Percentiles rank a stretch among this genome's conserved stretches.
Evolutionary conservation across 2,329 filamentous ascomycete genomes (phyloP).

Genomic region (Aspergillus fructus): DNA sequence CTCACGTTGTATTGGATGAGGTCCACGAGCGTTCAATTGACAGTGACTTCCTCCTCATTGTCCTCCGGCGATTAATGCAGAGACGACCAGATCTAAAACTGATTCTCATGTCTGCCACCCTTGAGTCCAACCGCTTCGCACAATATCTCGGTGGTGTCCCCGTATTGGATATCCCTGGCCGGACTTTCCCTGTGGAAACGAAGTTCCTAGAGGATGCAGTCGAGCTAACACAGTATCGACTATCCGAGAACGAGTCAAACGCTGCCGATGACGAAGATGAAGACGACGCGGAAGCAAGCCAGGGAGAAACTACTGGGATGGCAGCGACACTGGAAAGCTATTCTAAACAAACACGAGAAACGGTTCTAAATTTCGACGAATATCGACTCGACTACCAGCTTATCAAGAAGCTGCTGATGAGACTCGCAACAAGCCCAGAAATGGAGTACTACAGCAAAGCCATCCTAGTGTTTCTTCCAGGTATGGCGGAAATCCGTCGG

Average conservation of each 20-base stretch:
- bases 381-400: slow-evolving; percentile 89
- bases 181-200: slow-evolving; percentile 88
- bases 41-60: slow-evolving; percentile 91
- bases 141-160: slow-evolving; percentile 82
- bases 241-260: slow-evolving; percentile 59
- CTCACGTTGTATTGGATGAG: slow-evolving; percentile 94
- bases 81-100: slow-evolving; percentile 83
- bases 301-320: slow-evolving; percentile 54
- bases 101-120: slow-evolving; percentile 94
- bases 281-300: slow-evolving; percentile 49
- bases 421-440: slow-evolving; percentile 68
- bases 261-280: slow-evolving; percentile 46
- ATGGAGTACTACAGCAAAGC: slow-evolving; percentile 78
- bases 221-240: slow-evolving; percentile 74
- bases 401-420: slow-evolving; percentile 73
- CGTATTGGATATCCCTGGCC: slow-evolving; percentile 83
- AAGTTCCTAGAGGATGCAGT: slow-evolving; percentile 90
- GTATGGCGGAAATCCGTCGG: slow-evolving; percentile 86
- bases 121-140: slow-evolving; percentile 89
- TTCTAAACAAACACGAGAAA: slow-evolving; percentile 71
- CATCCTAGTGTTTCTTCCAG: slow-evolving; percentile 90
- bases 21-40: slow-evolving; percentile 96
- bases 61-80: slow-evolving; percentile 77
- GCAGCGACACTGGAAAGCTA: slow-evolving; percentile 70
- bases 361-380: slow-evolving; percentile 77